Evolutionary conservation across 163 green algal genomes (phyloP).

Genomic region (Chlamydomonas reinhardtii): DNA sequence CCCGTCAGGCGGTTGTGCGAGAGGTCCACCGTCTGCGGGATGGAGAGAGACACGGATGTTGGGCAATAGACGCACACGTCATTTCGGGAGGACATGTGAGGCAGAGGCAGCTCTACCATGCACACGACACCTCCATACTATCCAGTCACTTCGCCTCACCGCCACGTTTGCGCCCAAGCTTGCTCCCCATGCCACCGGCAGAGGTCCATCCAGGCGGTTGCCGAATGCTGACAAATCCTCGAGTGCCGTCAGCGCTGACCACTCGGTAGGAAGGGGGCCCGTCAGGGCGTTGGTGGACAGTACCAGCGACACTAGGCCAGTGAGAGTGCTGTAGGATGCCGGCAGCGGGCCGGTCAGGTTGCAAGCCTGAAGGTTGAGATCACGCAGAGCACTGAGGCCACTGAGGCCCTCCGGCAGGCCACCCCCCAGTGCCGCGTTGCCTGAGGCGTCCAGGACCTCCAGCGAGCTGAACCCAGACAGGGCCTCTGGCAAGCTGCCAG

Average conservation of each 20-base stretch:
- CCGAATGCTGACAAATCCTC: background rate
- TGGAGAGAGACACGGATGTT: no score
- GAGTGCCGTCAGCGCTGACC: background rate
- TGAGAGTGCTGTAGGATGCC: background rate
- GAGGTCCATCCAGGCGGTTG: background rate
- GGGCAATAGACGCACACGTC: no score
- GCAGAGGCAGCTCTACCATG: no score
- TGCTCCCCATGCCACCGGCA: no score
- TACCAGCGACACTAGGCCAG: background rate
- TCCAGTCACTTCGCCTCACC: no score
- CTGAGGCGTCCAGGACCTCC: no score
- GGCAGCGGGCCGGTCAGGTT: constrained; percentile 1
- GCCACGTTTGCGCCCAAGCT: no score
- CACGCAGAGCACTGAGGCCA: background rate
- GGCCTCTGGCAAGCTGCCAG: no score
- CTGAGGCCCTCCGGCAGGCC: background rate
- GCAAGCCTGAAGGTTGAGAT: background rate
- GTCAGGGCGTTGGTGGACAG: background rate
- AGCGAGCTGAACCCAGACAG: no score
- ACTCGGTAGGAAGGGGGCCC: constrained; percentile 7
- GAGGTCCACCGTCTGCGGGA: background rate
- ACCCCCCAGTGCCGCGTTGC: background rate
- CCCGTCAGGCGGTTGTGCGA: background rate
- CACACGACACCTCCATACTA: no score
- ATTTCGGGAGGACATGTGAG: no score